Evolutionary conservation across 108 stramenopile genomes (phyloP).

Genomic region (Nannochloropsis gaditana): DNA sequence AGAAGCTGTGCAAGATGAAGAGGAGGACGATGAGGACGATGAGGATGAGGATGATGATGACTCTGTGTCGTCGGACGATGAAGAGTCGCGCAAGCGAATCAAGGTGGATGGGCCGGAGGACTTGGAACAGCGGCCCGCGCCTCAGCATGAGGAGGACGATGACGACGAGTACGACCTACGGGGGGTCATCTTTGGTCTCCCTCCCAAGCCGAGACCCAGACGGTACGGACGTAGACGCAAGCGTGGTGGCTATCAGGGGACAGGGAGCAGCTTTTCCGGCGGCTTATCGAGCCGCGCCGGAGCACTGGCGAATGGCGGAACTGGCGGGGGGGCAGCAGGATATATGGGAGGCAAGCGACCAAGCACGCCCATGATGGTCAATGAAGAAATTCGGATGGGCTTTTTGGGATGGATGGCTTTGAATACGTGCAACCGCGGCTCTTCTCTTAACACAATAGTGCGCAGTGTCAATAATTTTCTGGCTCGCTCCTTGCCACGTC

Average conservation of each 20-base stretch:
- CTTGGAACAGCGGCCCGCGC: neutral
- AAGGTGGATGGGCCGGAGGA: neutral
- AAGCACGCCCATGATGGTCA: neutral
- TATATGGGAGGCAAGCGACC: neutral
- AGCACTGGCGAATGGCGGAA: neutral
- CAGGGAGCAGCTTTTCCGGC: neutral
- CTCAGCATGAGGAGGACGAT: neutral
- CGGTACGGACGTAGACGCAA: neutral
- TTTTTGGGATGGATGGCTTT: slow-evolving; percentile 20
- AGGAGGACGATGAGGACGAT: neutral
- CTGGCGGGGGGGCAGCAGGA: neutral
- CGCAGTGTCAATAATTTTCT: neutral
- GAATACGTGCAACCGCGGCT: slow-evolving; percentile 1
- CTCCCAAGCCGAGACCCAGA: neutral
- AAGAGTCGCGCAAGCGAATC: neutral
- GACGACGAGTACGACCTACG: neutral
- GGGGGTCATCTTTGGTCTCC: neutral
- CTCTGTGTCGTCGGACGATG: neutral
- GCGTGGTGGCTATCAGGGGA: neutral
- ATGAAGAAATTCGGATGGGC: neutral
- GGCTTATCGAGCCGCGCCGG: neutral
- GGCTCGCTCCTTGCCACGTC: neutral
- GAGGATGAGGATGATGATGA: neutral
- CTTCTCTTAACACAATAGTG: neutral
- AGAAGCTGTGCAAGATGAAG: neutral